Conservation (phyloP, 495 filamentous ascomycete genomes). For the Podospora anserina region DNA sequence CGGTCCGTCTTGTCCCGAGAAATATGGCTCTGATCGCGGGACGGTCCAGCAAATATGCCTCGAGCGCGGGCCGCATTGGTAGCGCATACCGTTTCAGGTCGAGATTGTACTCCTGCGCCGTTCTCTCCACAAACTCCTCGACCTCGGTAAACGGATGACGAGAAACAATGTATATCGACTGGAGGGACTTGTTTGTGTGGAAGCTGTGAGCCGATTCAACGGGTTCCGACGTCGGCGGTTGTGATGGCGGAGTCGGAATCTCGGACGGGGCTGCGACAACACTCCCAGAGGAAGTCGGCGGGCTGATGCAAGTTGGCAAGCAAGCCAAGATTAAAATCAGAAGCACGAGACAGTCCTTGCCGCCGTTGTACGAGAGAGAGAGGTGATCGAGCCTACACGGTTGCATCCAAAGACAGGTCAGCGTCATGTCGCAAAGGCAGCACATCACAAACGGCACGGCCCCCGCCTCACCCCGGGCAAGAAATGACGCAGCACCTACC, state of each 20-base stretch:
- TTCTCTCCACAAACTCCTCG: conserved; percentile 72
- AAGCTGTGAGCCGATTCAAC: conserved; percentile 13
- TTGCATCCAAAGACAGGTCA: background rate
- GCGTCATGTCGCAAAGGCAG: conserved; percentile 10
- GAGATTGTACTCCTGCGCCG: conserved; percentile 66
- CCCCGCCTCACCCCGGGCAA: conserved; percentile 19
- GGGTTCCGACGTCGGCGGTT: conserved; percentile 29
- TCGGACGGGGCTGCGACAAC: background rate
- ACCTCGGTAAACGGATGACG: conserved; percentile 78
- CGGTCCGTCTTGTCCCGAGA: conserved; percentile 86
- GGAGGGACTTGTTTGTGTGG: conserved; percentile 41
- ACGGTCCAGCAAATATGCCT: conserved; percentile 64
- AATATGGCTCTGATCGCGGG: conserved; percentile 75
- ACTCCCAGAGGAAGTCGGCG: conserved; percentile 12
- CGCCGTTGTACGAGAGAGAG: conserved; percentile 94
- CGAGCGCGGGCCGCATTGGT: conserved; percentile 75
- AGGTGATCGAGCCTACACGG: conserved; percentile 64
- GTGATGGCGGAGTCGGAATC: background rate
- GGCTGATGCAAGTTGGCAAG: conserved; percentile 45
- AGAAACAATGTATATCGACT: conserved; percentile 84
- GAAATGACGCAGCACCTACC: conserved; percentile 41
- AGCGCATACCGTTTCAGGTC: conserved; percentile 72
- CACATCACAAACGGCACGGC: background rate
- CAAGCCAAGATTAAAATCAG: conserved; percentile 82
- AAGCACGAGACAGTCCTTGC: conserved; percentile 95